Conservation (phyloP, 192 early-diverging fungal species). For the Pecoramyces ruminantium region DNA sequence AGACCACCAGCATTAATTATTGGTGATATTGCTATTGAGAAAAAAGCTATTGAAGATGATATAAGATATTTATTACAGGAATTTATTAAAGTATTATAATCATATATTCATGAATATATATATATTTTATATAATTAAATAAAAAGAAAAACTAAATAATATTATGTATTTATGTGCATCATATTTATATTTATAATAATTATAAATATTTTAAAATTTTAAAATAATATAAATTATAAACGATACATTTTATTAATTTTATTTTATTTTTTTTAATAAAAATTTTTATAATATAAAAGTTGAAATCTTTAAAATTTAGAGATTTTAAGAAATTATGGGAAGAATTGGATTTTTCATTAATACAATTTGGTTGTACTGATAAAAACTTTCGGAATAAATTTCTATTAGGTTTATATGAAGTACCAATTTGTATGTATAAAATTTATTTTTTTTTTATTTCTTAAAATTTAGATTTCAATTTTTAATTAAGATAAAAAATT, state of each 20-base stretch:
- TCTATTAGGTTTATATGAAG: not conserved
- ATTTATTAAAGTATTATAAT: not conserved
- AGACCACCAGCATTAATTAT: not conserved
- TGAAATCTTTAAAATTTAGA: not conserved
- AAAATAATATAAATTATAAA: no score
- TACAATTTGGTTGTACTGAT: not conserved
- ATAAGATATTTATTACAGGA: not conserved
- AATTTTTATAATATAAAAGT: not conserved
- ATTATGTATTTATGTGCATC: no score
- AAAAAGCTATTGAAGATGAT: not conserved
- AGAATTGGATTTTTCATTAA: not conserved
- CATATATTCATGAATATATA: no score
- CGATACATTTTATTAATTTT: no score
- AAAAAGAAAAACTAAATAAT: no score
- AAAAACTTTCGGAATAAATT: not conserved
- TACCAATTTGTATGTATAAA: not conserved
- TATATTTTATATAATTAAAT: no score
- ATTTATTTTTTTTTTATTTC: no score
- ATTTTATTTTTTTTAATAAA: no score
- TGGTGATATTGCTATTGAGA: not conserved
- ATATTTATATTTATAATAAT: no score
- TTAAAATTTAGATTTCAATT: no score
- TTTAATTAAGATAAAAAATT: no score
- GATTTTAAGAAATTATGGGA: not conserved
- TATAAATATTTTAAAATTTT: no score